Percentiles rank a stretch among this genome's conserved stretches.
phyloP scores from a whole-genome alignment of 331 rosid genomes.

The Saraca asoca region DNA sequence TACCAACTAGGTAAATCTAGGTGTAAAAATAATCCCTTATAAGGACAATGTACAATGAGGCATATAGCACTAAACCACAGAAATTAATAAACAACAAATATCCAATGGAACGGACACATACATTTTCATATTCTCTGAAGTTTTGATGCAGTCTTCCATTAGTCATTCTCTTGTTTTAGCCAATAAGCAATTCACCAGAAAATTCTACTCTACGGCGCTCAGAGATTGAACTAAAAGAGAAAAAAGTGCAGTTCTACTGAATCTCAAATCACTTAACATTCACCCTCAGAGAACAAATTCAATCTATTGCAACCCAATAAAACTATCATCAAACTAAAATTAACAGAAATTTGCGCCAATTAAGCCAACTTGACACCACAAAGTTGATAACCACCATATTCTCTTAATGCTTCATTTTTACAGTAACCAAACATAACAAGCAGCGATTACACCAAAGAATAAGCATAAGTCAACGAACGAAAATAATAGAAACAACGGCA shows the following conservation, averaged over 20 bases:
- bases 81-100: neutral
- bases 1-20: no score
- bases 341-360: neutral
- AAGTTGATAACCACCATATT: neutral
- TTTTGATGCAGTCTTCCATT: neutral
- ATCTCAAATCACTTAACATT: conserved; percentile 25
- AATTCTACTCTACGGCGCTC: conserved; percentile 13
- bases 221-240: neutral
- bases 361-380: neutral
- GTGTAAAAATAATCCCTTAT: no score
- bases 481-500: neutral
- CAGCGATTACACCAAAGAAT: neutral
- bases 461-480: conserved; percentile 13
- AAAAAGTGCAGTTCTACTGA: neutral
- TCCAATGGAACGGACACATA: conserved; percentile 1
- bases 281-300: neutral
- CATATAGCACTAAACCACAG: neutral
- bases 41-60: neutral
- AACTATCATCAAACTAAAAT: conserved; percentile 5
- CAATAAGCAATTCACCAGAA: neutral
- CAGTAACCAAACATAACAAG: conserved; percentile 5
- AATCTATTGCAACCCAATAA: conserved; percentile 7
- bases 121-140: neutral
- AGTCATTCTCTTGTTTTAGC: neutral
- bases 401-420: neutral